These are phyloP conservation scores for Nicotiana benthamiana DNA, from an alignment of 257 asterid genomes.

Conservation along the genomic window DNA sequence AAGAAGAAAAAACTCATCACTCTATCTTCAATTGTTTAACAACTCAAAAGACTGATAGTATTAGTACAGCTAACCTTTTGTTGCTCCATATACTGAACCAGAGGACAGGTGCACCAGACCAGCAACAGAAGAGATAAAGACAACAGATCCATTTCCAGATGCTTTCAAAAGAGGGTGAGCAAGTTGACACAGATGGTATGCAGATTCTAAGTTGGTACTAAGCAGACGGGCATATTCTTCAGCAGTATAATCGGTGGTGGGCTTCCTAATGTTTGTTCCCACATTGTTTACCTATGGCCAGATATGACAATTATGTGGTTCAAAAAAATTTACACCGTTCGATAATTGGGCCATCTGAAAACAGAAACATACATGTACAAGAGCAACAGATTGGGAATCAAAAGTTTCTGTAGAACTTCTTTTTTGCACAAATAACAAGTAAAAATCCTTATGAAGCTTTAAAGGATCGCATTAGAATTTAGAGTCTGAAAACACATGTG, in stretches of 20 bases:
- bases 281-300: conserved; percentile 67
- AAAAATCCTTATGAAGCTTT: neutral
- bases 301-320: neutral
- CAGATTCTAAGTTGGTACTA: conserved; percentile 79
- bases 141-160: conserved; percentile 63
- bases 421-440: neutral
- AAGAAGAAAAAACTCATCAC: neutral
- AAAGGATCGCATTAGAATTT: neutral
- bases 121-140: conserved; percentile 80
- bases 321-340: neutral
- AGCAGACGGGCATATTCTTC: conserved; percentile 64
- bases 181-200: conserved; percentile 82
- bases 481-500: neutral
- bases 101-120: conserved; percentile 57
- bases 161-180: conserved; percentile 83
- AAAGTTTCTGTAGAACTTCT: neutral
- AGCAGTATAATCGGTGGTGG: conserved; percentile 68
- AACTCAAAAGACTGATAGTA: neutral
- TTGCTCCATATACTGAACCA: conserved; percentile 89
- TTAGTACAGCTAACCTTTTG: conserved; percentile 49
- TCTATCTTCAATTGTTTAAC: neutral
- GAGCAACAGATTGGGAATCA: neutral
- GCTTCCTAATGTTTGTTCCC: conserved; percentile 85
- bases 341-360: neutral
- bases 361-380: neutral